Evolutionary conservation across 2,329 filamentous ascomycete genomes (phyloP), one percentile per base, ranked within the genome.

Genomic region (Phialemoniopsis sp.): DNA sequence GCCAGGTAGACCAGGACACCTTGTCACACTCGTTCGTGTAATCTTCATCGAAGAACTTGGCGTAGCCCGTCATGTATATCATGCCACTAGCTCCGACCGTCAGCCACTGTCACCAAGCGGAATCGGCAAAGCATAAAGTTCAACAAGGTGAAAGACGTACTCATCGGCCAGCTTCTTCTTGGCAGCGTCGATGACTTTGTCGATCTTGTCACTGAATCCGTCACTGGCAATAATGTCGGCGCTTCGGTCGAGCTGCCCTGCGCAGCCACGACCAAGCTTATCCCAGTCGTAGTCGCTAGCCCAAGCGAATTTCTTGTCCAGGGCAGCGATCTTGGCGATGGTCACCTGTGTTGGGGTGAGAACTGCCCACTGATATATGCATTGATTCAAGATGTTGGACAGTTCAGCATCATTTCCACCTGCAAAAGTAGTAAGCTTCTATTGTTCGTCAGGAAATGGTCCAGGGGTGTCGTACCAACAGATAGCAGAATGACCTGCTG

Each of bases 371-470:
- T 46, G 39, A 32, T 33, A 47, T 14, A 49, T 40, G 31, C 46
- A 49, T 17, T 49, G 46, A 33, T 49, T 49, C 16, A 49, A 33
- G 33, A 49, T 44, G 35, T 46, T 41, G 34, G 39, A 29, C 8
- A 49, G 38, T 34, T 49, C 38, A n/a, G 32, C 40, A 30, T 46
- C 42, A 15, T 45, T 45, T 8, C 42, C 42, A 26, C 41, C 41
- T 41, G 30, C 17, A 6, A 8, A 12, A 12, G 5, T 8, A 19
- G 34, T 36, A 8, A 36, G 34, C 26, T 17, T 15, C 6, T 21
- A 7, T 13, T 15, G 2, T 8, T 13, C 26, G 14, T 32, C 21
- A 21, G 30, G 9, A 9, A 18, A 33, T 33, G 13, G 14, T 4
- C 10, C 21, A n/a, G n/a, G n/a, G n/a, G n/a, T 26, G 21, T 10